These are phyloP conservation scores for Elaeis guineensis DNA, from an alignment of 176 grass and related monocot species.

Conservation along the genomic window DNA sequence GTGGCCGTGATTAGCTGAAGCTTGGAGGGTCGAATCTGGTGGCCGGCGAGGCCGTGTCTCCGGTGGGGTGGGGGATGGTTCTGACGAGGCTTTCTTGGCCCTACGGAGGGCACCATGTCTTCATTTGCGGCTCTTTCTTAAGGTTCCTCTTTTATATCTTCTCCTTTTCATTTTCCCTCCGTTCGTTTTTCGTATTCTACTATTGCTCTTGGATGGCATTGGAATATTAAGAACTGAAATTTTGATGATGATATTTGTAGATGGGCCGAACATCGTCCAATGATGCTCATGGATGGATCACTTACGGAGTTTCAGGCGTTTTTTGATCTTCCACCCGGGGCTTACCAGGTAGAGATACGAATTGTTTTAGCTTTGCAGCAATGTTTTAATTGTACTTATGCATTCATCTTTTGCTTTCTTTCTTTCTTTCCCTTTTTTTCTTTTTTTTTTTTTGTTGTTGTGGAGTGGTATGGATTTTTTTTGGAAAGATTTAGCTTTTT, in stretches of 20 bases:
- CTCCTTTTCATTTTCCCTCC: too few species aligned
- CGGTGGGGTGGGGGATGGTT: slow-evolving; percentile 30
- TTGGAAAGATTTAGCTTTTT: too few species aligned
- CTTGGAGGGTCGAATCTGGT: too few species aligned
- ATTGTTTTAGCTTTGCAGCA: background rate
- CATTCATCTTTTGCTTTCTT: background rate
- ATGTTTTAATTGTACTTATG: background rate
- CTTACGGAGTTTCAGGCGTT: slow-evolving; percentile 44
- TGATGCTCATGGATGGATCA: slow-evolving; percentile 22
- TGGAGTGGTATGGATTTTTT: too few species aligned
- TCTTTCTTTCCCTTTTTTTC: background rate
- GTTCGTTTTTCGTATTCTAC: background rate
- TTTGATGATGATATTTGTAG: slow-evolving; percentile 13
- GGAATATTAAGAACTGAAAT: background rate
- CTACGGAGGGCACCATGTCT: slow-evolving; percentile 30
- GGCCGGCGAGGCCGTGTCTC: too few species aligned
- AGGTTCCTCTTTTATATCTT: slow-evolving; percentile 22
- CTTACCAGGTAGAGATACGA: slow-evolving; percentile 41
- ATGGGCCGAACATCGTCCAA: slow-evolving; percentile 35
- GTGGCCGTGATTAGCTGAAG: too few species aligned
- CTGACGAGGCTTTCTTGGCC: slow-evolving; percentile 44
- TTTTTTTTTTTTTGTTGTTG: too few species aligned
- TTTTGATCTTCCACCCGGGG: slow-evolving; percentile 49
- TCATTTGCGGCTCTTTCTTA: slow-evolving; percentile 51
- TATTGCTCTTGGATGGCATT: background rate